phyloP scores from a whole-genome alignment of 1,284 basidiomycete genomes.

The Cystobasidium pallidum region DNA sequence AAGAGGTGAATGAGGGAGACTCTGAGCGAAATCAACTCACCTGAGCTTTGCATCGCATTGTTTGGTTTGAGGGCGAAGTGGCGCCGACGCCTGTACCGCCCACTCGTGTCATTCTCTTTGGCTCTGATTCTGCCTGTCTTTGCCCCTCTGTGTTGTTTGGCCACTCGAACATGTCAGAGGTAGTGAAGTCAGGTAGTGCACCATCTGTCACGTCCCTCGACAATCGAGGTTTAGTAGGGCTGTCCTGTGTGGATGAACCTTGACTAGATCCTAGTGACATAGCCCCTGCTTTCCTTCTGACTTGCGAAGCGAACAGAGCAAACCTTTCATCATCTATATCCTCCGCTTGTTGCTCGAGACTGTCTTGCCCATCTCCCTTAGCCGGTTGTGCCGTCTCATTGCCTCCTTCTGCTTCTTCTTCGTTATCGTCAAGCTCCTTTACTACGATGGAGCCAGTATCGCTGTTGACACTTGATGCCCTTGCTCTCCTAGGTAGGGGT shows the following conservation, averaged over 20 bases:
- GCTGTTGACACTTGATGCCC: constrained; percentile 15
- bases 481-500: constrained; percentile 9
- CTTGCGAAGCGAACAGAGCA: constrained; percentile 23
- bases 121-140: no score
- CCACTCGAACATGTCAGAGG: not conserved
- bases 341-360: not conserved
- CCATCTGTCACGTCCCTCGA: not conserved
- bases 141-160: not conserved
- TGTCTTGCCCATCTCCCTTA: not conserved
- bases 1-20: not conserved
- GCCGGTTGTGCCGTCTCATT: not conserved
- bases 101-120: no score
- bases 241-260: not conserved
- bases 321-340: constrained; percentile 17
- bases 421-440: constrained; percentile 5
- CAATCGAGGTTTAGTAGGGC: not conserved
- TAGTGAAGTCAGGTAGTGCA: not conserved
- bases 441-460: constrained; percentile 12
- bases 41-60: not conserved
- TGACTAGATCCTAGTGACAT: constrained; percentile 7
- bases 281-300: constrained; percentile 23
- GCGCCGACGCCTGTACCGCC: not conserved
- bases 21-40: constrained; percentile 3
- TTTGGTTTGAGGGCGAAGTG: not conserved
- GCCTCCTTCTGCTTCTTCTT: constrained; percentile 23